These are phyloP conservation scores for Aspergillus avenaceus DNA, from an alignment of 495 filamentous ascomycete species.

Conservation along the genomic window DNA sequence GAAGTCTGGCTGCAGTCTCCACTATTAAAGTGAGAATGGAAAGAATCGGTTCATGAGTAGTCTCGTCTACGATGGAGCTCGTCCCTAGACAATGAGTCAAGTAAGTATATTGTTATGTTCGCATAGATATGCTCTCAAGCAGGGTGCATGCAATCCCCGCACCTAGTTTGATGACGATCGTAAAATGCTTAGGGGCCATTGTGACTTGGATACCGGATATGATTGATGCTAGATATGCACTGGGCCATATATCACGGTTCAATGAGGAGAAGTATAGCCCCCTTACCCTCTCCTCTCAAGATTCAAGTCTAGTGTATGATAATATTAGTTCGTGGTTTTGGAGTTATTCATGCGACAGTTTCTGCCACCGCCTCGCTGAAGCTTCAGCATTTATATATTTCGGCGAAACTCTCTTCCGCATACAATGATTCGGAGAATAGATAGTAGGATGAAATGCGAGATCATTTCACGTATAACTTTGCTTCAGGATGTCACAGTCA, in stretches of 20 bases:
- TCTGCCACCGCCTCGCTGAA: slow-evolving; percentile 29
- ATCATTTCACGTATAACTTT: background rate
- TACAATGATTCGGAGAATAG: background rate
- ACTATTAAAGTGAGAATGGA: slow-evolving; percentile 88
- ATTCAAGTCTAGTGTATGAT: too few species aligned
- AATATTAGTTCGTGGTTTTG: background rate
- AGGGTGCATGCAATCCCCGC: too few species aligned
- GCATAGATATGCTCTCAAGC: too few species aligned
- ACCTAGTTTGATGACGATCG: slow-evolving; percentile 95
- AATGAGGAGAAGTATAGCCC: too few species aligned
- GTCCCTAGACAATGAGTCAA: slow-evolving; percentile 59
- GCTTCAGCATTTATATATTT: too few species aligned
- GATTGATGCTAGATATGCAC: background rate
- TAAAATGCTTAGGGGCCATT: slow-evolving; percentile 41
- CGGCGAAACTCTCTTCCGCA: slow-evolving; percentile 12
- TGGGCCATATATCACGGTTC: too few species aligned
- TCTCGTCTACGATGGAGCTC: slow-evolving; percentile 96
- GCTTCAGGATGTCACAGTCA: slow-evolving; percentile 31
- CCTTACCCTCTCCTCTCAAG: background rate
- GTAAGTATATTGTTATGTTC: background rate
- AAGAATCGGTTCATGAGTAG: slow-evolving; percentile 92
- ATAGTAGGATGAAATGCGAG: background rate
- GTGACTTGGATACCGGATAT: slow-evolving; percentile 8
- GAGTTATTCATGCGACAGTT: background rate
- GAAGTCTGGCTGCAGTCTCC: slow-evolving; percentile 80